Conservation (phyloP, 164 flowering plant genomes). For the Tetracentron sinense region DNA sequence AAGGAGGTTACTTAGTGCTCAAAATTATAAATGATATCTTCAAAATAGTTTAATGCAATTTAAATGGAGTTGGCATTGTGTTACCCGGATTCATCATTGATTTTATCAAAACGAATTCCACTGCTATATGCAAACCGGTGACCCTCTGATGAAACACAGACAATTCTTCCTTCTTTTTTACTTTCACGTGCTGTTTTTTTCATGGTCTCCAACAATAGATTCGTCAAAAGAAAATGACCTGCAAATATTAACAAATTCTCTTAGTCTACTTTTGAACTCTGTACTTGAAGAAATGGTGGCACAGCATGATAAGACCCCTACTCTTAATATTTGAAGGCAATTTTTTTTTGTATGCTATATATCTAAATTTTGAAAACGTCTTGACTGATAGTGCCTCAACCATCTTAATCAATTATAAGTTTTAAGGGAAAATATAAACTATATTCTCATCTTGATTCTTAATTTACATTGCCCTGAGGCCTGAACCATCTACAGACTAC, state of each 20-base stretch:
- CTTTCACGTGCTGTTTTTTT: conserved; percentile 44
- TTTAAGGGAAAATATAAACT: no score
- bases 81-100: conserved; percentile 48
- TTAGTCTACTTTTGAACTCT: neutral
- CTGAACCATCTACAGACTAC: no score
- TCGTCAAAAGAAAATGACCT: conserved; percentile 60
- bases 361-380: no score
- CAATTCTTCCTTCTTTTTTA: conserved; percentile 52
- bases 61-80: neutral
- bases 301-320: no score
- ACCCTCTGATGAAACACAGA: conserved; percentile 48
- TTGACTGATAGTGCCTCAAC: no score
- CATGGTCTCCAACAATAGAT: conserved; percentile 62
- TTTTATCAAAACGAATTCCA: conserved; percentile 53
- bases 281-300: no score
- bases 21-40: neutral
- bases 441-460: no score
- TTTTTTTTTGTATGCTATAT: no score
- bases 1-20: no score
- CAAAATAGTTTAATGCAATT: neutral
- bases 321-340: no score
- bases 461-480: no score
- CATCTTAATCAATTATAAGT: no score
- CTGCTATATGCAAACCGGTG: conserved; percentile 33
- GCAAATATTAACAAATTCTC: conserved; percentile 5